Evolutionary conservation across 2,329 filamentous ascomycete genomes (phyloP).

Genomic region (Capronia epimyces): DNA sequence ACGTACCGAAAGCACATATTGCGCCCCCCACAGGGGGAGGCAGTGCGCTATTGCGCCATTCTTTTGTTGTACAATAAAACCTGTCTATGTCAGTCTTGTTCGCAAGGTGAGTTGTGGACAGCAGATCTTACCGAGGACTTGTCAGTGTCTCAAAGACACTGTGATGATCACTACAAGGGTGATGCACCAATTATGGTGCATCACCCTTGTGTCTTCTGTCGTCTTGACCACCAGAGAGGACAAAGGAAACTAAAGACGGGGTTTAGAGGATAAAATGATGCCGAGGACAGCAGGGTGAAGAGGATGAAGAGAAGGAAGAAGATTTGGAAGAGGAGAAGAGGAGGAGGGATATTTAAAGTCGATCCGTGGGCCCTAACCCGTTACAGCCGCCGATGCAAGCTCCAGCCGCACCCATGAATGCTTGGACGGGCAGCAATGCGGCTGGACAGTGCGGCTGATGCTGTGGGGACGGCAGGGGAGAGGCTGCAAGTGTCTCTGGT

Average conservation of each 20-base stretch:
- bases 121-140: background rate
- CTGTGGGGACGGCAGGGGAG: background rate
- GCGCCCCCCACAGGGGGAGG: background rate
- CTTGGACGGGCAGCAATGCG: conserved; percentile 3
- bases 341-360: conserved; percentile 1
- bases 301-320: background rate
- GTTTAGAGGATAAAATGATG: background rate
- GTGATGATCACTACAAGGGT: background rate
- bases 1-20: conserved; percentile 2
- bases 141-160: background rate
- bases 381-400: conserved; percentile 1
- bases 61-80: background rate
- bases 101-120: background rate
- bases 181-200: background rate
- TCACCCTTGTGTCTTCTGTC: background rate
- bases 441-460: conserved; percentile 9
- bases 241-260: background rate
- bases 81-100: conserved; percentile 1
- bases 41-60: background rate
- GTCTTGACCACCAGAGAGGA: background rate
- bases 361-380: conserved; percentile 2
- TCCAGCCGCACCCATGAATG: conserved; percentile 2
- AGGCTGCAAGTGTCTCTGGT: background rate
- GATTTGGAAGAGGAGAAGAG: background rate
- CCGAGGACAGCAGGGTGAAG: background rate